Evolutionary conservation across 495 filamentous ascomycete species (phyloP).

Genomic region (Paragyromitra xinjiangensis): DNA sequence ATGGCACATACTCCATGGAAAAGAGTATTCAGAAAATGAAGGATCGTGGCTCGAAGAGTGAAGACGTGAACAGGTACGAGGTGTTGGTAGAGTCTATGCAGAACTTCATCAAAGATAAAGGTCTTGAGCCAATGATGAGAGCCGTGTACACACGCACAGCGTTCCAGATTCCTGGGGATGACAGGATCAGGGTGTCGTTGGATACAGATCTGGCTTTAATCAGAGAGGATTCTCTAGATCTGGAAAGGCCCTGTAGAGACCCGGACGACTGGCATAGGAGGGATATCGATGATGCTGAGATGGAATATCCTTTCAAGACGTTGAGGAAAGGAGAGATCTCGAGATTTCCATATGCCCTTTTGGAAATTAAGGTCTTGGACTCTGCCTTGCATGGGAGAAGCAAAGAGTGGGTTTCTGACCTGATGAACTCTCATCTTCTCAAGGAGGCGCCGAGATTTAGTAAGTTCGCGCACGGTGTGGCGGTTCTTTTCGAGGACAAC

Average conservation of each 20-base stretch:
- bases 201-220: slow-evolving; percentile 94
- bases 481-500: slow-evolving; percentile 89
- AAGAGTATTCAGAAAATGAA: slow-evolving; percentile 84
- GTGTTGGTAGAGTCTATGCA: slow-evolving; percentile 79
- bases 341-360: slow-evolving; percentile 87
- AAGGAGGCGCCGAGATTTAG: slow-evolving; percentile 89
- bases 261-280: slow-evolving; percentile 87
- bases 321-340: slow-evolving; percentile 90
- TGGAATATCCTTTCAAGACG: slow-evolving; percentile 84
- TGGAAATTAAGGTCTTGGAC: slow-evolving; percentile 83
- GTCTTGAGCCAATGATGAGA: slow-evolving; percentile 83
- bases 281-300: slow-evolving; percentile 83
- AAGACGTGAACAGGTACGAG: slow-evolving; percentile 74
- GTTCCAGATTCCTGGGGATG: slow-evolving; percentile 94
- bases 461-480: slow-evolving; percentile 94
- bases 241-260: slow-evolving; percentile 84
- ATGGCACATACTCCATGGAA: slow-evolving; percentile 89
- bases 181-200: slow-evolving; percentile 87
- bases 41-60: slow-evolving; percentile 69
- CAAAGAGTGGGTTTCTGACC: slow-evolving; percentile 85
- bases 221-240: slow-evolving; percentile 86
- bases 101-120: slow-evolving; percentile 76
- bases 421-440: slow-evolving; percentile 91
- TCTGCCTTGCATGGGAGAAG: slow-evolving; percentile 47
- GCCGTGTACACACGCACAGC: slow-evolving; percentile 95